Evolutionary conservation across 305 asterid genomes (phyloP).

Genomic region (Plantago lanceolata): DNA sequence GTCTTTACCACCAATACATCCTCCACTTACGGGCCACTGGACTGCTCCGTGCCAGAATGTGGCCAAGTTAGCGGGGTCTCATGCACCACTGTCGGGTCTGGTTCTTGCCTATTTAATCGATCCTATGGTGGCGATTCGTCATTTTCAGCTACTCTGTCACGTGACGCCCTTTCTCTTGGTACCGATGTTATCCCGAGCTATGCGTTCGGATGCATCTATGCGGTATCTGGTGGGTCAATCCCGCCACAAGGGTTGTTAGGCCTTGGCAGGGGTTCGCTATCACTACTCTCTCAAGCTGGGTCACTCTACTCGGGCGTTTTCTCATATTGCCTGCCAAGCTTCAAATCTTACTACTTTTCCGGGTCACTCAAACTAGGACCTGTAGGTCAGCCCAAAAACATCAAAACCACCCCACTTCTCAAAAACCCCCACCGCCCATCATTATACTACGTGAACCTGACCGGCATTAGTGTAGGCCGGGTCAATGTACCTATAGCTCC

Average conservation of each 20-base stretch:
- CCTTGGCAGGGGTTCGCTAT: conserved; percentile 81
- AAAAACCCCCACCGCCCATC: conserved; percentile 77
- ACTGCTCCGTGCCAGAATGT: conserved; percentile 71
- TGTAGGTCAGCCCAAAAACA: conserved; percentile 66
- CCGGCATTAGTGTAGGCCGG: conserved; percentile 70
- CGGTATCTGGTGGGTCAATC: conserved; percentile 52
- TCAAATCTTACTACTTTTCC: conserved; percentile 75
- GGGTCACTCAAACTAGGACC: conserved; percentile 92
- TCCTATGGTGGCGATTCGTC: conserved; percentile 74
- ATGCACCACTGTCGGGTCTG: conserved; percentile 47
- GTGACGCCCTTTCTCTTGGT: conserved; percentile 57
- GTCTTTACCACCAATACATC: conserved; percentile 52
- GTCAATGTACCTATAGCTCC: conserved; percentile 53
- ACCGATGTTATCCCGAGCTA: conserved; percentile 54
- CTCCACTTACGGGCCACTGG: conserved; percentile 45
- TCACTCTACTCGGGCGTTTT: conserved; percentile 65
- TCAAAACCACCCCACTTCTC: conserved; percentile 72
- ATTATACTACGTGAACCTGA: conserved; percentile 76
- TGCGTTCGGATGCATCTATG: conserved; percentile 70
- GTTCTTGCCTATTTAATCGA: conserved; percentile 63
- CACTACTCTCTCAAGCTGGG: conserved; percentile 66
- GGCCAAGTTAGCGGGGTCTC: conserved; percentile 57
- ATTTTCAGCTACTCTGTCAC: conserved; percentile 60
- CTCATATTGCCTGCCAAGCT: conserved; percentile 81
- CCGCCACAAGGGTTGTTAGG: conserved; percentile 92